These are phyloP conservation scores for Phytophthora niederhauseri DNA, from an alignment of 352 stramenopile genomes.

Conservation along the genomic window DNA sequence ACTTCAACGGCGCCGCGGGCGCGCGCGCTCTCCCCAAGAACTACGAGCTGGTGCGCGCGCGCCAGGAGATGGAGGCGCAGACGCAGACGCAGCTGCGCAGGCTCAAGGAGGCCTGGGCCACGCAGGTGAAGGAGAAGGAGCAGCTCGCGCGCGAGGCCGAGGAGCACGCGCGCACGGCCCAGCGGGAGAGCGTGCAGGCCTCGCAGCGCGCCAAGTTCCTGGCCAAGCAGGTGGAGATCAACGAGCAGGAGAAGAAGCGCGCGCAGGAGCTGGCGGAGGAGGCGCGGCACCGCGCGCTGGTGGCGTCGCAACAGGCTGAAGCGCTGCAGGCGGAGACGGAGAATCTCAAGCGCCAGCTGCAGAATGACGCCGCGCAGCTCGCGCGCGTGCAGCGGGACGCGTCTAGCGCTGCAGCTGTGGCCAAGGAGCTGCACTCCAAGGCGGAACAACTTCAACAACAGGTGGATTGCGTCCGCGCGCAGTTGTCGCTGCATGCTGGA, in stretches of 20 bases:
- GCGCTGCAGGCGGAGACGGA: conserved; percentile 78
- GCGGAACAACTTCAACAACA: conserved; percentile 77
- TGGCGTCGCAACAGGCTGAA: conserved; percentile 74
- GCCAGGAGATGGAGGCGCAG: conserved; percentile 81
- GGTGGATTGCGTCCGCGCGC: conserved; percentile 74
- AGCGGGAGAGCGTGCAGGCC: conserved; percentile 77
- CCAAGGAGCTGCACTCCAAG: conserved; percentile 71
- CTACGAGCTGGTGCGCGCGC: conserved; percentile 83
- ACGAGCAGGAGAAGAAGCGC: conserved; percentile 79
- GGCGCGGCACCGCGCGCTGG: conserved; percentile 57
- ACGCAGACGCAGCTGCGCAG: conserved; percentile 59
- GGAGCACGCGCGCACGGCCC: conserved; percentile 67
- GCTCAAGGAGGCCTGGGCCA: conserved; percentile 61
- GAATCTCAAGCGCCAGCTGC: conserved; percentile 70
- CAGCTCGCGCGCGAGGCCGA: conserved; percentile 70
- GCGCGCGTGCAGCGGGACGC: conserved; percentile 76
- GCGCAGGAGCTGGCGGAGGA: conserved; percentile 75
- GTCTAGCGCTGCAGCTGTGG: conserved; percentile 63
- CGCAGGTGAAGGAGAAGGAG: conserved; percentile 78
- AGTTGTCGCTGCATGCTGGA: conserved; percentile 78
- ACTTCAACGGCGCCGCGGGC: conserved; percentile 46
- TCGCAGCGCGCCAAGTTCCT: conserved; percentile 70
- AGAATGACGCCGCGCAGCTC: conserved; percentile 72
- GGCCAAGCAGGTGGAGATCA: conserved; percentile 82
- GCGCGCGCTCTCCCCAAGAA: conserved; percentile 81